Base-by-base conservation (phyloP, 768 basidiomycete genomes). In the Hypholoma fasciculare region DNA sequence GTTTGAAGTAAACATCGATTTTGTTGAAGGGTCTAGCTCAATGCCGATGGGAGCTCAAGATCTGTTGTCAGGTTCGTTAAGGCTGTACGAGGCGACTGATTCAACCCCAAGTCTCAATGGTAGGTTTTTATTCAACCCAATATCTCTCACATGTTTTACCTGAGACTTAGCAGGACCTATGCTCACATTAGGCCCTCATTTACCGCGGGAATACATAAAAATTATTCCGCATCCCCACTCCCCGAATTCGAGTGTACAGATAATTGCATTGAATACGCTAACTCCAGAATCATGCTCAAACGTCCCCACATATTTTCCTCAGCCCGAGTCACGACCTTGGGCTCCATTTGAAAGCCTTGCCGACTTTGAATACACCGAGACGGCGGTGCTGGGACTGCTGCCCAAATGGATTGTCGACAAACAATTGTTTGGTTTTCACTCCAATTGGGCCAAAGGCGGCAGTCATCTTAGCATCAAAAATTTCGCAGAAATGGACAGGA, bases 301-400 rank as follows among this genome's bases (percentile, higher is more conserved):
- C 19, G 19, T 1, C 4, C 39, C 19, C 11, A 12, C 34, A 30
- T 56, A 34, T 53, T 16, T 58, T 23, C 60, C 60, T 12, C 38
- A 16, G 7, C 42, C 61, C 39, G 61, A 64, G 26, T 46, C 27
- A 19, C 37, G 54, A 3, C 69, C 68, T 4, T 70, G 66, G 68
- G 67, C 69, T 8, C 65, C 69, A 26, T 71, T 71, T 47, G 7
- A 40, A 40, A 67, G 16, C 2, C 52, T 64, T 20, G 67, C 59
- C 6, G 68, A 71, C 48, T 71, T 71, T 46, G 66, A 70, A 54
- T 67, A 63, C 49, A 63, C 68, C 4, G 66, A 70, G 36, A 66
- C 62, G 12, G 63, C 56, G 3, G 58, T 70, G 51, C 54, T 43
- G 5, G 65, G 63, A 23, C 38, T 58, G 8, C 23, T 69, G 13